Conservation (phyloP, 306 rosid species). For the Castanea crenata region DNA sequence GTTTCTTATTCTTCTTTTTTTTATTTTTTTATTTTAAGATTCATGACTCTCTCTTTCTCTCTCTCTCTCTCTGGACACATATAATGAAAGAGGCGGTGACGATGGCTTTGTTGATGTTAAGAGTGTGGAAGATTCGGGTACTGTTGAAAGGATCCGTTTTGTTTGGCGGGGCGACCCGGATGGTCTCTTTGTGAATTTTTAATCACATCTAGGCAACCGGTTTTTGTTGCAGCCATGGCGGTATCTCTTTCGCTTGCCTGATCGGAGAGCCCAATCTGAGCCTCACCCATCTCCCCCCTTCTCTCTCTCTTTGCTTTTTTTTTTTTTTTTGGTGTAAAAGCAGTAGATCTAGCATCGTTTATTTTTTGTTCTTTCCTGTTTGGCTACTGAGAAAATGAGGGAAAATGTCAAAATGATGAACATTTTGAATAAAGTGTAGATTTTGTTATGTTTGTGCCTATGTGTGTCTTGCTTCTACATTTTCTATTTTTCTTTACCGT, state of each 20-base stretch:
- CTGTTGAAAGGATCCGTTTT: background rate
- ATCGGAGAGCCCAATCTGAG: background rate
- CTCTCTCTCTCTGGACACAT: too few species aligned
- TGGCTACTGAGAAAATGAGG: background rate
- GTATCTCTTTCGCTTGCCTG: background rate
- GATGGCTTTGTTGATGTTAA: conserved; percentile 20
- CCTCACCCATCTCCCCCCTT: background rate
- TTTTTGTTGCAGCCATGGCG: background rate
- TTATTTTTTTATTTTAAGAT: background rate
- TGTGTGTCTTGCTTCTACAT: too few species aligned
- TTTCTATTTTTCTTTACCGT: too few species aligned
- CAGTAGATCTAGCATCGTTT: background rate
- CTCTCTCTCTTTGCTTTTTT: too few species aligned
- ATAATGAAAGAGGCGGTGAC: conserved; percentile 28
- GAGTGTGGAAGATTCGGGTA: conserved; percentile 40
- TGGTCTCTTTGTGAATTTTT: background rate
- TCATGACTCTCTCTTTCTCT: background rate
- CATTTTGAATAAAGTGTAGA: too few species aligned
- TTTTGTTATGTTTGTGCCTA: too few species aligned
- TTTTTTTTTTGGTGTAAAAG: background rate
- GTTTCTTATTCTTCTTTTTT: conserved; percentile 2
- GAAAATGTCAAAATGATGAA: background rate
- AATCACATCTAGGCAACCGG: background rate
- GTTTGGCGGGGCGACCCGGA: conserved; percentile 39
- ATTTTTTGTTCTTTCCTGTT: background rate